Evolutionary conservation across 1,139 yeast species (phyloP).

Genomic region (Protomyces inouyei): DNA sequence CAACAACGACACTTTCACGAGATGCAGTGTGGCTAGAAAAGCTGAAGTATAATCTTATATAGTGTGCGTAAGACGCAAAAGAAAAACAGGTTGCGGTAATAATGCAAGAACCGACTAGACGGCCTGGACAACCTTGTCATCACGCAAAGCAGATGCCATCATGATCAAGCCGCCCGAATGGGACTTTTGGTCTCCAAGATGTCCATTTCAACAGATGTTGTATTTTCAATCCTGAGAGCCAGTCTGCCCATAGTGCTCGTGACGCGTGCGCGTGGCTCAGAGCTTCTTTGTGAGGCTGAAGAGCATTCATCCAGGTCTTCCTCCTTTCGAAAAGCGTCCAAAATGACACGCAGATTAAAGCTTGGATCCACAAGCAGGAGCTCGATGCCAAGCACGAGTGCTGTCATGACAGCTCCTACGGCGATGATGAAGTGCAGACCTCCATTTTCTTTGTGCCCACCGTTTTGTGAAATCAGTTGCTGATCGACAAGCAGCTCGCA

Average conservation of each 20-base stretch:
- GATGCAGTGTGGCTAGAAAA: too few relatives aligned
- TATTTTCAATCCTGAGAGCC: not conserved
- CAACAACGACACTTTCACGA: too few relatives aligned
- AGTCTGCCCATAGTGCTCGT: not conserved
- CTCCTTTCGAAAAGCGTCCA: not conserved
- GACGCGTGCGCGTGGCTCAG: not conserved
- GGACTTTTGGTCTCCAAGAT: not conserved
- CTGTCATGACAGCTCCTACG: not conserved
- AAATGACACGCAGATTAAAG: not conserved
- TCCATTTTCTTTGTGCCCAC: not conserved
- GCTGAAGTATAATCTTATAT: not conserved
- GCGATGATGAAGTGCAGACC: not conserved
- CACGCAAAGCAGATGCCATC: too few relatives aligned
- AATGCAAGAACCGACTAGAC: not conserved
- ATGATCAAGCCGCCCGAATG: too few relatives aligned
- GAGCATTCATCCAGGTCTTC: not conserved
- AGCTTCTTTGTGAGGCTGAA: not conserved
- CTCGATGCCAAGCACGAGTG: not conserved
- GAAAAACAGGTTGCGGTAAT: not conserved
- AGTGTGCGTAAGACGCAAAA: not conserved
- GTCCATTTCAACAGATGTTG: not conserved
- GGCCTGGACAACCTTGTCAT: too few relatives aligned
- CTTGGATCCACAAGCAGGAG: not conserved
- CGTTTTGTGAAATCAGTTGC: not conserved
- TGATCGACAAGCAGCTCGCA: not conserved